Evolutionary conservation across 1,284 basidiomycete species (phyloP), one percentile per base, ranked within the genome.

Genomic region (Dichomitus squalens): DNA sequence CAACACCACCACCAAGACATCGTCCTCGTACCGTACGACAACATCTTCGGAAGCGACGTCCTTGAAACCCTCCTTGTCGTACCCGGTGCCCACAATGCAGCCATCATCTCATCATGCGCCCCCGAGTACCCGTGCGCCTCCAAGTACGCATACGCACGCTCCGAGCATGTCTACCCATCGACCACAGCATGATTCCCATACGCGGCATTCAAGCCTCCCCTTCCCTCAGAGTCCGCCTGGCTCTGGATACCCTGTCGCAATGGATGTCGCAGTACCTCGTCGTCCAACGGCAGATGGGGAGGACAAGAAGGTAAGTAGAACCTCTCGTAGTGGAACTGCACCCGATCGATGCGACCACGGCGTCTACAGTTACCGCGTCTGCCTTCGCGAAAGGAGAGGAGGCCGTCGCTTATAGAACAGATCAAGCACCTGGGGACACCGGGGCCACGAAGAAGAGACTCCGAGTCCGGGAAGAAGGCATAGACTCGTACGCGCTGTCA

Each of bases 191-290:
- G 48, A 59, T 21, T 38, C 51, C 14, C 50, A 41, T 31, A 33
- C 52, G 25, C 53, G 54, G 40, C 46, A 53, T 16, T 53, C 61
- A 9, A 55, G 52, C 27, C 54, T 66, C 23, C 66, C 68, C 11
- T 70, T 70, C 57, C 68, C 68, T 20, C 64, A 65, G 39, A 67
- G 68, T 48, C 68, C 68, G 16, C 67, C 67, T 1, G 68, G 68
- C 16, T 67, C 67, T 0, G 68, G 67, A 16, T 70, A 66, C 34
- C 68, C 68, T 5, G 40, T 66, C 25, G 53, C 58, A 29, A 49
- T 70, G 33, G 62, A 68, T 38, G 64, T 70, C 4, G 64, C 40
- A 0, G 18, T 59, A 2, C 67, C 68, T 7, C 52, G 65, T 21
- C 29, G 53, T 8, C 44, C 57, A 11, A 16, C 25, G 12, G 34